A percentile compares a stretch with the other conserved stretches of the same genome.
These are phyloP conservation scores for Pseudocercospora vitis DNA, from an alignment of 2,329 filamentous ascomycete species.

Conservation along the genomic window DNA sequence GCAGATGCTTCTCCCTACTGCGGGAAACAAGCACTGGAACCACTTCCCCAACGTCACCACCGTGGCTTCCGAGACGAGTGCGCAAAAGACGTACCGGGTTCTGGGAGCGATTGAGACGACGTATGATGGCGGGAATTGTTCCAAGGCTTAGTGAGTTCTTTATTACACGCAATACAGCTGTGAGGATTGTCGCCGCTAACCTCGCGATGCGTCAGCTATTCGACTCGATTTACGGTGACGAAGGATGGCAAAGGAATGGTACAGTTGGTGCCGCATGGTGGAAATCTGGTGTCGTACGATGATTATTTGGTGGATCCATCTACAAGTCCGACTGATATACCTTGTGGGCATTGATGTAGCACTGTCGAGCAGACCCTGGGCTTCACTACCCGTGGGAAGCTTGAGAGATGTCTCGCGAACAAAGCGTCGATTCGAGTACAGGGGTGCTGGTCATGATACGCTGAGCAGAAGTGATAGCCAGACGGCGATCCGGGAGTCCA, in stretches of 20 bases:
- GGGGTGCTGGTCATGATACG: no score
- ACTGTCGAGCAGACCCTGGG: no score
- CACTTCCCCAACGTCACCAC: conserved; percentile 17
- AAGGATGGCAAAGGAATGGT: conserved; percentile 11
- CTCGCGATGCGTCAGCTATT: conserved; percentile 7
- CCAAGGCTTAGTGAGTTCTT: conserved; percentile 16
- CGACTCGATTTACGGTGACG: conserved; percentile 15
- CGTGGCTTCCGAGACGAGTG: conserved; percentile 9
- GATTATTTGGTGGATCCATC: conserved; percentile 14
- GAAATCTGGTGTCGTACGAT: conserved; percentile 17
- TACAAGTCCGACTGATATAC: conserved; percentile 14
- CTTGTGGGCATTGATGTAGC: no score
- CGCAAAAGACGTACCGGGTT: conserved; percentile 16
- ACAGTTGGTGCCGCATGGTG: conserved; percentile 4
- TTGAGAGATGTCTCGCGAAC: no score
- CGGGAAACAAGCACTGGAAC: conserved; percentile 22
- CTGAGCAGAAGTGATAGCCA: no score
- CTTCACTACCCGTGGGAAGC: no score
- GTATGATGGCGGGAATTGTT: conserved; percentile 21
- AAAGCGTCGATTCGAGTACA: no score
- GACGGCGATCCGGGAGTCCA: no score
- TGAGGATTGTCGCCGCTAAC: no score
- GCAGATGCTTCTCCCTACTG: conserved; percentile 13
- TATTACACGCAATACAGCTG: no score
- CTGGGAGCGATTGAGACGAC: conserved; percentile 17